Evolutionary conservation across 2,329 filamentous ascomycete species (phyloP), one percentile per base, ranked within the genome.

Genomic region (Fusarium coffeatum): DNA sequence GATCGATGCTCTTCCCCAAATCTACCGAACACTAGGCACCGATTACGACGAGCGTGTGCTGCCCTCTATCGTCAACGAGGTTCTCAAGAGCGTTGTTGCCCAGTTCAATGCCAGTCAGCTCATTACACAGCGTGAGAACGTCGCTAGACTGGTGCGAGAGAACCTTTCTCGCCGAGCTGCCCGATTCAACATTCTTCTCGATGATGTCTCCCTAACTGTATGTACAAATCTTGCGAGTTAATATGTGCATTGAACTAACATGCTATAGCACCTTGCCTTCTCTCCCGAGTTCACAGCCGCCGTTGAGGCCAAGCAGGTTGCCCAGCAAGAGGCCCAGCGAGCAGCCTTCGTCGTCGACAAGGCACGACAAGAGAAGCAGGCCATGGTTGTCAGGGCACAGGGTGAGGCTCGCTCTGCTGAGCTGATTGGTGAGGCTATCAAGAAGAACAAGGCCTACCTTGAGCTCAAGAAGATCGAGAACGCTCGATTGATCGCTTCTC

Each of bases 391-490:
- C 79, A 93, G 94, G 83, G 96, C 96, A 6, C 96, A 98, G 89
- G 96, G 96, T 93, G 96, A 99, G 85, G 96, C 96, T 51, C 93
- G 96, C 72, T 98, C 96, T 41, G 96, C 96, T 48, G 94, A 99
- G 84, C 90, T 99, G 71, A 98, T 99, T 77, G 96, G 96, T 82
- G 96, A 99, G 55, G 96, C 96, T 67, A 97, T 99, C 90, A 99
- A 98, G 93, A 99, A 98, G 92, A 97, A 88, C 86, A 92, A 94
- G 84, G 92, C 93, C 72, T 99, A 99, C 81, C 89, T 99, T 70
- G 96, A 98, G 83, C 88, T 99, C 79, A 93, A 97, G 84, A 96
- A 97, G 87, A 97, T 99, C 76, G 96, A 99, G 85, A 99, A 98
- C 77, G 96, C 96, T 9, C 88, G 93, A 73, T 87, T 89, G 60